Evolutionary conservation across 352 stramenopile species (phyloP).

Genomic region (Pythium grandisporangium): DNA sequence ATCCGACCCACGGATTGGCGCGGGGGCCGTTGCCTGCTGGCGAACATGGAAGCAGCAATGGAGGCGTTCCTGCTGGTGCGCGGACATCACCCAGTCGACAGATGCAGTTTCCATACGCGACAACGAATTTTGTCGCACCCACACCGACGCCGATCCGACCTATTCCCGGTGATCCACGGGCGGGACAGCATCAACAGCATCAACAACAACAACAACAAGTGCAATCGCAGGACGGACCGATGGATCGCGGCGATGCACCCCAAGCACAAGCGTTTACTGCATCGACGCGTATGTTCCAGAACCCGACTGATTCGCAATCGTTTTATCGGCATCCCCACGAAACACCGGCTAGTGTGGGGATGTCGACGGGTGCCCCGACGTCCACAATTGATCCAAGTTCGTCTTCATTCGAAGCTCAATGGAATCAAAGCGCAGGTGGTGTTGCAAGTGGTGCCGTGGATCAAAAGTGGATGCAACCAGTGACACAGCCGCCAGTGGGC

Average conservation of each 20-base stretch:
- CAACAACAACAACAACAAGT: too few relatives aligned
- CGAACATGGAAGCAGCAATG: too few relatives aligned
- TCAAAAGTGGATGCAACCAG: conserved; percentile 3
- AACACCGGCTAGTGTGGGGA: conserved; percentile 19
- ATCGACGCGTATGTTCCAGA: conserved; percentile 47
- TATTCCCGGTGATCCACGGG: conserved; percentile 51
- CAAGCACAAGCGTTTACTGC: conserved; percentile 15
- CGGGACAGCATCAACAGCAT: conserved; percentile 15
- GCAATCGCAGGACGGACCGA: conserved; percentile 14
- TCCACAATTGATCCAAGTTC: conserved; percentile 18
- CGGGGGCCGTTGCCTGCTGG: too few relatives aligned
- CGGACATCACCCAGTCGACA: neutral
- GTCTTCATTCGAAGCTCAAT: conserved; percentile 26
- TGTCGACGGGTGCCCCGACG: too few relatives aligned
- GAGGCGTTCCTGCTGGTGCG: too few relatives aligned
- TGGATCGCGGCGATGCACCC: neutral
- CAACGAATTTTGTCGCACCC: conserved; percentile 54
- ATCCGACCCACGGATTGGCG: too few relatives aligned
- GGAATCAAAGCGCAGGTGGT: conserved; percentile 20
- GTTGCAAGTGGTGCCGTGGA: neutral
- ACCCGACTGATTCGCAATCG: conserved; percentile 41
- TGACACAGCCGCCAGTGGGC: conserved; percentile 1
- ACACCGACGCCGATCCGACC: conserved; percentile 69
- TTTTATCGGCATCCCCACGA: conserved; percentile 51
- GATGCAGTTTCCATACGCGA: conserved; percentile 49